phyloP scores from a whole-genome alignment of 805 yeast species.

The Pichia kluyveri region DNA sequence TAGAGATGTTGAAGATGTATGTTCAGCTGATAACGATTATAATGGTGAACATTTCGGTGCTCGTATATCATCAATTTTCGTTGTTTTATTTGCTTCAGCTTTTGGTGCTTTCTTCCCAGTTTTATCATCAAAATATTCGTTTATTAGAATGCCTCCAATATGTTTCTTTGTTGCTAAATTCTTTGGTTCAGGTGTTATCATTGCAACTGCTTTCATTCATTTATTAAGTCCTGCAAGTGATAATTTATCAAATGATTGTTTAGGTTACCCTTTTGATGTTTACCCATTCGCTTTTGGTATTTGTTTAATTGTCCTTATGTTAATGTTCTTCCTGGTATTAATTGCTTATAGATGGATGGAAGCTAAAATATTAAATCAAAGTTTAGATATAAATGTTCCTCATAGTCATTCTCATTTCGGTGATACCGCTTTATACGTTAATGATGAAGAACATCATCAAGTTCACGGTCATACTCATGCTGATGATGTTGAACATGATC shows the following conservation, averaged over 20 bases:
- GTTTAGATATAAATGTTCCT: slow-evolving; percentile 15
- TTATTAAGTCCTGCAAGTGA: slow-evolving; percentile 62
- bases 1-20: slow-evolving; percentile 9
- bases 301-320: slow-evolving; percentile 39
- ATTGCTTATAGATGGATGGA: slow-evolving; percentile 40
- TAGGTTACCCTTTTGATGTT: slow-evolving; percentile 46
- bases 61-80: slow-evolving; percentile 56
- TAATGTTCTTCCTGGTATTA: slow-evolving; percentile 44
- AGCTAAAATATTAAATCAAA: slow-evolving; percentile 15
- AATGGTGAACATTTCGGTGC: slow-evolving; percentile 28
- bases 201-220: slow-evolving; percentile 76
- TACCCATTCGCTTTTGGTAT: slow-evolving; percentile 52
- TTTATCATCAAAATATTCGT: slow-evolving; percentile 48
- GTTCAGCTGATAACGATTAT: slow-evolving; percentile 14
- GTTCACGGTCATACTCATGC: background rate
- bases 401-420: slow-evolving; percentile 54
- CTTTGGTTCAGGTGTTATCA: slow-evolving; percentile 79
- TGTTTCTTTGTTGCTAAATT: slow-evolving; percentile 61
- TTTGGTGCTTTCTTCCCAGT: slow-evolving; percentile 58
- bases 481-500: background rate
- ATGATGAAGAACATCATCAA: background rate
- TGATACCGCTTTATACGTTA: slow-evolving; percentile 21
- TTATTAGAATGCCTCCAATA: slow-evolving; percentile 49
- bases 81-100: slow-evolving; percentile 46
- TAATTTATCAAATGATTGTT: slow-evolving; percentile 45